Conservation (phyloP, 169 alveolate genomes). For the Cardiosporidium cionae region DNA sequence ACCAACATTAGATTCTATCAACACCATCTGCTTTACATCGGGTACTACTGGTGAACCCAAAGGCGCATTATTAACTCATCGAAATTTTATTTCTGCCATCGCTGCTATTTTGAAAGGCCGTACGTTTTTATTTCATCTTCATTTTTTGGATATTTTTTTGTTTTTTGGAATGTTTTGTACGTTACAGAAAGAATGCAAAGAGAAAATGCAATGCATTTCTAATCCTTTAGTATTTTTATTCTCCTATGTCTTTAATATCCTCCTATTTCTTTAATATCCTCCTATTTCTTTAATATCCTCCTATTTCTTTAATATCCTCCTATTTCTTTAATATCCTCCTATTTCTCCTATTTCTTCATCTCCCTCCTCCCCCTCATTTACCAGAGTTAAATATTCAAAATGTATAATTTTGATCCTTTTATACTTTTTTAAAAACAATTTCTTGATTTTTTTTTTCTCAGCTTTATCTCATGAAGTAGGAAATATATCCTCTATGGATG, state of each 20-base stretch:
- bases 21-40: slow-evolving; percentile 87
- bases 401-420: too few relatives aligned
- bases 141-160: not conserved
- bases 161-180: not conserved
- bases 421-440: too few relatives aligned
- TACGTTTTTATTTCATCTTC: slow-evolving; percentile 2
- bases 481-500: slow-evolving; percentile 47
- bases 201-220: not conserved
- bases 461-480: slow-evolving; percentile 8
- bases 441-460: too few relatives aligned
- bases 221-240: not conserved
- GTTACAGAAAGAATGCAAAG: too few relatives aligned
- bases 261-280: not conserved
- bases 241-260: not conserved
- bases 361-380: not conserved
- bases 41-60: slow-evolving; percentile 98
- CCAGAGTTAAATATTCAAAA: not conserved
- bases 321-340: not conserved
- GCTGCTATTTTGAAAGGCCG: slow-evolving; percentile 25
- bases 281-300: not conserved
- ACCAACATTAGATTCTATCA: slow-evolving; percentile 47
- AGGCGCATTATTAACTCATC: slow-evolving; percentile 90
- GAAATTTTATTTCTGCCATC: slow-evolving; percentile 25
- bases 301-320: not conserved
- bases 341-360: not conserved